Percentiles rank a stretch among this genome's conserved stretches.
phyloP scores from a whole-genome alignment of 768 basidiomycete genomes.

The Lentinula detonsa region DNA sequence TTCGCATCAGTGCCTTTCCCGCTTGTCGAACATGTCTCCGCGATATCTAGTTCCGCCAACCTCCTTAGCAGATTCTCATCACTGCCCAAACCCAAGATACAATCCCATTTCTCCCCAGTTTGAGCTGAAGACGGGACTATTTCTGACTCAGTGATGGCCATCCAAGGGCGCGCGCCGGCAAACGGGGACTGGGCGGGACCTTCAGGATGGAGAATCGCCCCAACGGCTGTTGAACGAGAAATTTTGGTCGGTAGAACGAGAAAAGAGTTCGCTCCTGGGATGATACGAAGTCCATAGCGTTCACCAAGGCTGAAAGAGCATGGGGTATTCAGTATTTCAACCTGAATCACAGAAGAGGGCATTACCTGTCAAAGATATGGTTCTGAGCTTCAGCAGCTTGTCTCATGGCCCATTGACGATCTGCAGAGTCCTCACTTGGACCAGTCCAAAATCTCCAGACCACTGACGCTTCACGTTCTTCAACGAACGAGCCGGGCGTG shows the following conservation, averaged over 20 bases:
- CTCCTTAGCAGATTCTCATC: constrained; percentile 77
- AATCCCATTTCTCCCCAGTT: constrained; percentile 37
- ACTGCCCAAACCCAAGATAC: constrained; percentile 60
- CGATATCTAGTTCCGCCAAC: constrained; percentile 66
- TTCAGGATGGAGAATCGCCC: constrained; percentile 69
- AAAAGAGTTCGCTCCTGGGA: constrained; percentile 75
- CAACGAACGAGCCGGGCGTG: constrained; percentile 72
- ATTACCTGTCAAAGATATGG: constrained; percentile 76
- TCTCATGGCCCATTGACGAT: constrained; percentile 76
- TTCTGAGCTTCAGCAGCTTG: constrained; percentile 92
- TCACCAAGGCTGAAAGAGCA: constrained; percentile 56
- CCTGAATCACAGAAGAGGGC: neutral
- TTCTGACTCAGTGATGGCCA: constrained; percentile 8
- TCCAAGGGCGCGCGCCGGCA: constrained; percentile 32
- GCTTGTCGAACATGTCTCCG: constrained; percentile 68
- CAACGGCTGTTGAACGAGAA: constrained; percentile 78
- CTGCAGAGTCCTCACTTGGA: constrained; percentile 35
- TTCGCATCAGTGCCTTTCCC: constrained; percentile 73
- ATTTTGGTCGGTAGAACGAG: constrained; percentile 79
- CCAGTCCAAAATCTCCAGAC: constrained; percentile 85
- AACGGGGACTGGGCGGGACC: constrained; percentile 36
- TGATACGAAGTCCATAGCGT: constrained; percentile 76
- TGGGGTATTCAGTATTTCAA: neutral
- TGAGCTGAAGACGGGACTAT: neutral
- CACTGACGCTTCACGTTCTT: constrained; percentile 76